A percentile compares a stretch with the other conserved stretches of the same genome.
Evolutionary conservation across 2,329 filamentous ascomycete genomes (phyloP).

Genomic region (Seiridium unicorne): DNA sequence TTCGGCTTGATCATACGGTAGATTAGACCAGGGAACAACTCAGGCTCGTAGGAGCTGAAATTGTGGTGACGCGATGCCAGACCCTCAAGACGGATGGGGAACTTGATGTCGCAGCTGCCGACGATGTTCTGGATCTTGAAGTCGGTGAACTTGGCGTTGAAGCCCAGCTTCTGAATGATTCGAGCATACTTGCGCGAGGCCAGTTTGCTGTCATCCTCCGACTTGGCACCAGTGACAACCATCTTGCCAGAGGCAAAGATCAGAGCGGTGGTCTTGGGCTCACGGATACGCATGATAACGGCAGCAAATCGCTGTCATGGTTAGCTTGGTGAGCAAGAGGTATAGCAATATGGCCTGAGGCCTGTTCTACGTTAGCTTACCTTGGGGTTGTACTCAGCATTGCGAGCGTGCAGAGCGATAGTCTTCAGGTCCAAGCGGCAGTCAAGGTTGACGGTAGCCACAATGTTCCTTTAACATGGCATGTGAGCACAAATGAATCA

Average conservation of each 20-base stretch:
- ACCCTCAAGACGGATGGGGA: constrained; percentile 95
- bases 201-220: constrained; percentile 95
- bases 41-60: constrained; percentile 98
- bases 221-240: constrained; percentile 98
- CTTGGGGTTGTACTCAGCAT: constrained; percentile 98
- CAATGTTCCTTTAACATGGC: constrained; percentile 79
- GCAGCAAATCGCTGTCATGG: constrained; percentile 84
- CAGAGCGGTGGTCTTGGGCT: constrained; percentile 95
- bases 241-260: constrained; percentile 99
- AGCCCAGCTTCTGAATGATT: constrained; percentile 99
- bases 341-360: constrained; percentile 15
- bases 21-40: constrained; percentile 97
- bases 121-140: constrained; percentile 99
- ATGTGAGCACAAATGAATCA: constrained; percentile 52
- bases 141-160: constrained; percentile 99
- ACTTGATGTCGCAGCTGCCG: constrained; percentile 98
- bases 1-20: constrained; percentile 99
- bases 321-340: constrained; percentile 16
- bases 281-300: constrained; percentile 99
- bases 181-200: constrained; percentile 96
- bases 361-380: constrained; percentile 48
- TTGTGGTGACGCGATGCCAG: constrained; percentile 97
- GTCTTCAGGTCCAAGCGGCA: constrained; percentile 98
- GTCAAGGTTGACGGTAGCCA: constrained; percentile 97
- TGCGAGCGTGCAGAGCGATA: constrained; percentile 95